Evolutionary conservation across 345 rosid species (phyloP).

Genomic region (Eucalyptus fibrosa): DNA sequence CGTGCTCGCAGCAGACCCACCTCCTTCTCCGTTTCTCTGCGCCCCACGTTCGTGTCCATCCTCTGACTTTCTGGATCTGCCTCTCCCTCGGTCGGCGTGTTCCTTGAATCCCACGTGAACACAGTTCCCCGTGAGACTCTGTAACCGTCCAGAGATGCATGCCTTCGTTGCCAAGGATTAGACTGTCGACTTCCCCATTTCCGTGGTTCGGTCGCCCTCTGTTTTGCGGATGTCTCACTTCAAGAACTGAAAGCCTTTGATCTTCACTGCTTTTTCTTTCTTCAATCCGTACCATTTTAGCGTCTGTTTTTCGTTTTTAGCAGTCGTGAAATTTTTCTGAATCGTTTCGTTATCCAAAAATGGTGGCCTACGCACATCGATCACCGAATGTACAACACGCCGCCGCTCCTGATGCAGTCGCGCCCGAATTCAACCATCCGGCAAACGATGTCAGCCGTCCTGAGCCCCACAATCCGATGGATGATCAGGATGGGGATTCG

Average conservation of each 20-base stretch:
- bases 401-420: not conserved
- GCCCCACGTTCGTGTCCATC: not conserved
- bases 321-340: not conserved
- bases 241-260: not conserved
- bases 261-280: not conserved
- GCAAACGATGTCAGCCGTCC: not conserved
- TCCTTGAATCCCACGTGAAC: not conserved
- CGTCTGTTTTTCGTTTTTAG: not conserved
- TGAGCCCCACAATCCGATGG: not conserved
- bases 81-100: not conserved
- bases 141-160: not conserved
- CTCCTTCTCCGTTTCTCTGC: not conserved
- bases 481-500: conserved; percentile 5
- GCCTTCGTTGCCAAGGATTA: not conserved
- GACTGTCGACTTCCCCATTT: too few relatives aligned
- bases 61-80: not conserved
- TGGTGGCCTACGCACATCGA: not conserved
- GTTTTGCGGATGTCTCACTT: not conserved
- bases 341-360: not conserved
- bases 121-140: not conserved
- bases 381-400: not conserved
- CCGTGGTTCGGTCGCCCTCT: not conserved
- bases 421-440: not conserved
- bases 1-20: not conserved
- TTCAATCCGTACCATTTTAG: not conserved